Base-by-base conservation (phyloP, 2,329 filamentous ascomycete species). In the Xylariaceae sp. region DNA sequence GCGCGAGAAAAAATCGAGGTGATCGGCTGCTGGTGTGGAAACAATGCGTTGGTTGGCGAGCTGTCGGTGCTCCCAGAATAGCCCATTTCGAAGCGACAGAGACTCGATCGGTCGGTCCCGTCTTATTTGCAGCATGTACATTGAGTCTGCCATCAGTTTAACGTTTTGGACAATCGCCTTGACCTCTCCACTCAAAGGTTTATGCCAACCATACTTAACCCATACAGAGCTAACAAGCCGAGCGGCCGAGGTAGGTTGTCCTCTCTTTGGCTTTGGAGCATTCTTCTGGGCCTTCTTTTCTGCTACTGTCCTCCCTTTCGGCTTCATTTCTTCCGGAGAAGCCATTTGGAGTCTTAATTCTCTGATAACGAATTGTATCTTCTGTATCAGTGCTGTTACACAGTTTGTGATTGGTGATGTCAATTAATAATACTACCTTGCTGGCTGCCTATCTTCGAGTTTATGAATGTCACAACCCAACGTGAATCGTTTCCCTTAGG, bases 21-120 rank as follows among this genome's bases (percentile, higher is more conserved):
- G 50, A 15, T 66, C 59, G 13, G 59, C 11, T 0, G 58, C 40
- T 0, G 66, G 66, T 1, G 60, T 67, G 1, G 61, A 66, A 20
- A 68, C 36, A 4, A 63, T 46, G 0, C 2, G 2, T 7, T 30
- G 51, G 4, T 60, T 24, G 2, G 4, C 3, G 2, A 66, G 43
- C 18, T 63, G 58, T 11, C 60, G 52, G 21, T 62, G 64, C 43
- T 67, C 65, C 64, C 64, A 67, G 44, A 67, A 66, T 5, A 68
- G 9, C 3, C 57, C 64, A 3, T 64, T 55, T 2, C 60, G 51
- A 1, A 68, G 37, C 4, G 57, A 59, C 7, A 47, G 42, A 0
- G 46, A 5, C 1, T 59, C 54, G 1, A 68, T 50, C 3, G 60
- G 50, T 1, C 55, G 49, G 1, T 58, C 42, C n/a, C 60, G 51